Evolutionary conservation across 768 basidiomycete species (phyloP), one percentile per base, ranked within the genome.

Genomic region (Auriscalpium vulgare): DNA sequence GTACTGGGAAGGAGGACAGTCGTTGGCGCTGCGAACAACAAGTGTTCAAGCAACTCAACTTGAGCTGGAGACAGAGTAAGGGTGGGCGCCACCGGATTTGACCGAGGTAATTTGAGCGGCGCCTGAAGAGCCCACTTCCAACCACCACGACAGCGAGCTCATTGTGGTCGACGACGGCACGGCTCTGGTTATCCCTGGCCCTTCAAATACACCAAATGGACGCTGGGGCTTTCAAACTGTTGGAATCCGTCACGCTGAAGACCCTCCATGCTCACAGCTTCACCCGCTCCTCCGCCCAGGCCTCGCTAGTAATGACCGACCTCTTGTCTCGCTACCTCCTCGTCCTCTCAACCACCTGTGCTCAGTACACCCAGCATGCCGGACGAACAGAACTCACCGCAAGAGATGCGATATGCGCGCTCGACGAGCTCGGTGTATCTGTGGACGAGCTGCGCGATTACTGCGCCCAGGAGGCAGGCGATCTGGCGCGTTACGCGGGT

Each of bases 261-360:
- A 85, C 87, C 16, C 77, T 91, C 14, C 88, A 91, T 60, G 85
- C 88, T 0, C 82, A 91, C 61, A 77, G 78, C 59, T 92, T 93
- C 71, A 82, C 85, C 38, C 79, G 87, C 51, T 79, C 89, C 0
- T 92, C 91, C 3, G 71, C 82, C 1, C 85, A 87, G 64, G 88
- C 91, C 3, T 76, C 83, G 10, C 70, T 79, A 23, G 79, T 86
- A 16, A 76, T 92, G 48, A 85, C 87, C 11, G 88, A 87, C 69
- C 74, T 91, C 59, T 78, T 92, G 60, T 77, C 85, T 38, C 83
- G 87, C 54, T 92, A 91, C 68, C 73, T 91, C 55, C 62, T 78
- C 10, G 74, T 91, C 23, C 74, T 91, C 17, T 72, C 86, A 1
- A 73, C 79, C 1, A 82, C 87, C 8, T 85, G 83, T 64, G 84